These are phyloP conservation scores for Nicotiana obtusifolia DNA, from an alignment of 257 asterid species.

Conservation along the genomic window DNA sequence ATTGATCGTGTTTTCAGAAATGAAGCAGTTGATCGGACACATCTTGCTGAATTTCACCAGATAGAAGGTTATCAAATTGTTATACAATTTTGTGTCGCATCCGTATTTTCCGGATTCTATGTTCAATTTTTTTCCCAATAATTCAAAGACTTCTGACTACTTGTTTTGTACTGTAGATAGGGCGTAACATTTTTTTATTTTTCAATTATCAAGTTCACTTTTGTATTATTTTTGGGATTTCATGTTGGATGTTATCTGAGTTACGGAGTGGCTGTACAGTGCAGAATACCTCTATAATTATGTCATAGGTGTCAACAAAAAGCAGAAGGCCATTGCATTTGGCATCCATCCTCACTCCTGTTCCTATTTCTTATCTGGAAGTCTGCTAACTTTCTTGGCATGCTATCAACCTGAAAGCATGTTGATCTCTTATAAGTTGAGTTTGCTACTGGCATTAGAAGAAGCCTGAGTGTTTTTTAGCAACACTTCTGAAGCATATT, in stretches of 20 bases:
- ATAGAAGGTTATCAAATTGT: slow-evolving; percentile 65
- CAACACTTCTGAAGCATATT: neutral
- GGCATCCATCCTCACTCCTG: too few relatives aligned
- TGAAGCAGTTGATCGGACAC: slow-evolving; percentile 97
- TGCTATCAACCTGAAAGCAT: neutral
- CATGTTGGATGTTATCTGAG: neutral
- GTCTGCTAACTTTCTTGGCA: neutral
- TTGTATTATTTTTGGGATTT: neutral
- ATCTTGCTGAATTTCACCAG: slow-evolving; percentile 99
- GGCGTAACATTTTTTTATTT: neutral
- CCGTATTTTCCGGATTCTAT: neutral
- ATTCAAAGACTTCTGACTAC: neutral
- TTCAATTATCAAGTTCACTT: neutral
- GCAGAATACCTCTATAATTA: too few relatives aligned
- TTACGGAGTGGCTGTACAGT: neutral
- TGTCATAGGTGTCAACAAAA: too few relatives aligned
- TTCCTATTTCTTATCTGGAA: too few relatives aligned
- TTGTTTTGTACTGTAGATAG: neutral
- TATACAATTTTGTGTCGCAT: neutral
- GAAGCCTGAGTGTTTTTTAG: neutral
- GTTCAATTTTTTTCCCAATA: neutral
- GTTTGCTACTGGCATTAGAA: neutral
- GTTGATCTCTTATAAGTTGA: neutral
- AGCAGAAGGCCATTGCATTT: too few relatives aligned
- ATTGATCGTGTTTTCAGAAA: slow-evolving; percentile 97